These are phyloP conservation scores for Calonectria ilicicola DNA, from an alignment of 2,329 filamentous ascomycete genomes.

Conservation along the genomic window DNA sequence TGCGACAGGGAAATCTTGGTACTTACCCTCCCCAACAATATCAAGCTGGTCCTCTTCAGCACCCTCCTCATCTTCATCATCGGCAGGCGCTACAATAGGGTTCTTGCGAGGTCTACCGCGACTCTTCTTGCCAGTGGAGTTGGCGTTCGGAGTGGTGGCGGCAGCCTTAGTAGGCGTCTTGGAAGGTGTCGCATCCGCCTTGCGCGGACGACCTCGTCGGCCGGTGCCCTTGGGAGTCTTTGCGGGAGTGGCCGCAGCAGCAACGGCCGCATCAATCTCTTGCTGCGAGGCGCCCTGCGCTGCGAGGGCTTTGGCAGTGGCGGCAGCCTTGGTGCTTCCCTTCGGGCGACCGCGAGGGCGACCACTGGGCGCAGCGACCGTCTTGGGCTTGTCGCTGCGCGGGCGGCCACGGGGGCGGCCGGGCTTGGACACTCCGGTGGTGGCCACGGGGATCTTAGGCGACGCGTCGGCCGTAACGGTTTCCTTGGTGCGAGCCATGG, in stretches of 20 bases:
- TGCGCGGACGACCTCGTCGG: slow-evolving; percentile 48
- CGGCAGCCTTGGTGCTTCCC: slow-evolving; percentile 50
- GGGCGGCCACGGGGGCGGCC: slow-evolving; percentile 60
- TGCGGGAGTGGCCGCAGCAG: slow-evolving; percentile 15
- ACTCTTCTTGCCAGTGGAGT: slow-evolving; percentile 39
- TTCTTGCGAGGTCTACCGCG: slow-evolving; percentile 50
- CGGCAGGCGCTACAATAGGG: slow-evolving; percentile 37
- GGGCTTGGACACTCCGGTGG: slow-evolving; percentile 53
- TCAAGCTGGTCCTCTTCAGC: slow-evolving; percentile 23
- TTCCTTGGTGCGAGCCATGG: slow-evolving; percentile 50
- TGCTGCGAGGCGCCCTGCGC: not conserved
- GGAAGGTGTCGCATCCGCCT: slow-evolving; percentile 34
- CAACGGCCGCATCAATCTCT: slow-evolving; percentile 19
- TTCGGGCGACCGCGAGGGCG: slow-evolving; percentile 62
- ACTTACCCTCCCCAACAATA: slow-evolving; percentile 29
- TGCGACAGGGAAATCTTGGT: not conserved
- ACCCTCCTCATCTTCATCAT: slow-evolving; percentile 31
- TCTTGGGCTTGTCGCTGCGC: slow-evolving; percentile 48
- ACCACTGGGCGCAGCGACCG: slow-evolving; percentile 52
- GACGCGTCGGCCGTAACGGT: slow-evolving; percentile 32
- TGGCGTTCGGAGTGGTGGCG: slow-evolving; percentile 28
- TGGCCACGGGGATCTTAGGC: slow-evolving; percentile 42
- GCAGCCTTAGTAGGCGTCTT: slow-evolving; percentile 19
- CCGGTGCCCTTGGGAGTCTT: slow-evolving; percentile 31
- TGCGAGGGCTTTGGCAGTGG: slow-evolving; percentile 29